These are phyloP conservation scores for Termitomyces sp. DNA, from an alignment of 768 basidiomycete genomes.

Conservation along the genomic window DNA sequence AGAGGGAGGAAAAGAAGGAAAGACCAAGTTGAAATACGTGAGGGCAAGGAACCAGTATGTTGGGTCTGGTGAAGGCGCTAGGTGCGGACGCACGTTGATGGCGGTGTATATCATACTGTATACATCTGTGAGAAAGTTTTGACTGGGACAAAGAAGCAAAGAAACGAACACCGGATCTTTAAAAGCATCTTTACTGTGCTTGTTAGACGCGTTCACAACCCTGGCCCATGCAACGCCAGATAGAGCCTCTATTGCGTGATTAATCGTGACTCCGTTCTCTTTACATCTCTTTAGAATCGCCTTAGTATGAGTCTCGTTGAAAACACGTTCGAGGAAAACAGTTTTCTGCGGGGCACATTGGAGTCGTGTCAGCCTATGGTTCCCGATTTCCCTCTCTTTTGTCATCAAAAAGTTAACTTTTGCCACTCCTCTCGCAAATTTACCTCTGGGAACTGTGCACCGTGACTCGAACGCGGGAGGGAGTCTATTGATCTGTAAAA, in stretches of 20 bases:
- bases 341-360: conserved; percentile 33
- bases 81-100: conserved; percentile 56
- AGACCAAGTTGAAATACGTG: conserved; percentile 62
- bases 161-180: conserved; percentile 21
- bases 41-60: conserved; percentile 65
- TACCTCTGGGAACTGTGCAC: conserved; percentile 16
- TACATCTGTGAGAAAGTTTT: not conserved
- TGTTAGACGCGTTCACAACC: conserved; percentile 13
- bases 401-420: conserved; percentile 45
- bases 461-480: conserved; percentile 28
- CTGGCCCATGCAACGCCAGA: conserved; percentile 57
- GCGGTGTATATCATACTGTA: conserved; percentile 66
- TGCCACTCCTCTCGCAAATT: conserved; percentile 34
- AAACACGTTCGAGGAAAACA: conserved; percentile 29
- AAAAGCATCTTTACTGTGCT: conserved; percentile 18
- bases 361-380: conserved; percentile 48
- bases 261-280: conserved; percentile 52
- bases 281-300: conserved; percentile 58
- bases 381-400: conserved; percentile 50
- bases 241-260: conserved; percentile 56
- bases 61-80: conserved; percentile 25
- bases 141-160: not conserved
- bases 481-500: conserved; percentile 12
- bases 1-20: conserved; percentile 57
- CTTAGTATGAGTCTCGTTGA: conserved; percentile 31